Evolutionary conservation across 176 grass and related monocot species (phyloP).

Genomic region (Neostapfia colusana): DNA sequence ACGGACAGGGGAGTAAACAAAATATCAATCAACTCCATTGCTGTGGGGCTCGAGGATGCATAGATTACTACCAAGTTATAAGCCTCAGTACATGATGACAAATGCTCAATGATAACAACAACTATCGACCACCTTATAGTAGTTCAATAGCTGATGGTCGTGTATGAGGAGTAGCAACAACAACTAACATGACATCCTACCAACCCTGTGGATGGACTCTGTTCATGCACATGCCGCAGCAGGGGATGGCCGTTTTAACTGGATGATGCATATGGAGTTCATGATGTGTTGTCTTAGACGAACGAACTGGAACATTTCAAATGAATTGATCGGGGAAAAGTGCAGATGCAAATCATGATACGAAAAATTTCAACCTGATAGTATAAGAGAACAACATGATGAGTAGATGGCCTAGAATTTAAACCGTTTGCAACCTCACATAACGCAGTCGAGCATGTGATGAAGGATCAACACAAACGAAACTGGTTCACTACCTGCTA

Average conservation of each 20-base stretch:
- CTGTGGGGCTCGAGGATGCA: conserved; percentile 21
- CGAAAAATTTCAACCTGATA: neutral
- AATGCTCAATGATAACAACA: conserved; percentile 32
- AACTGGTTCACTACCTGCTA: neutral
- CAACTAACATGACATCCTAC: conserved; percentile 29
- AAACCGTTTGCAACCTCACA: neutral
- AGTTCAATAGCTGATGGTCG: neutral
- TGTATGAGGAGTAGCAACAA: conserved; percentile 10
- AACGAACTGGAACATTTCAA: neutral
- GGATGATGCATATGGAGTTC: neutral
- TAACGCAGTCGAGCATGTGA: neutral
- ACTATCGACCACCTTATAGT: conserved; percentile 12
- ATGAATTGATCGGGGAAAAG: neutral
- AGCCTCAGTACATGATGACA: neutral
- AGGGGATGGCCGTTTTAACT: neutral
- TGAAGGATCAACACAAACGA: neutral
- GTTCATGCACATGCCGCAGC: conserved; percentile 32
- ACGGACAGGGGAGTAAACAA: neutral
- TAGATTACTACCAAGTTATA: conserved; percentile 7
- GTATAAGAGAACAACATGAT: neutral
- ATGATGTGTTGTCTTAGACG: neutral
- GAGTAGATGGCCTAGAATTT: neutral
- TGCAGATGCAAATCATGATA: conserved; percentile 1
- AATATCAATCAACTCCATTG: neutral
- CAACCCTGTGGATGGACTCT: conserved; percentile 21